phyloP scores from a whole-genome alignment of 1,284 basidiomycete genomes.

The Psilocybe mexicana region DNA sequence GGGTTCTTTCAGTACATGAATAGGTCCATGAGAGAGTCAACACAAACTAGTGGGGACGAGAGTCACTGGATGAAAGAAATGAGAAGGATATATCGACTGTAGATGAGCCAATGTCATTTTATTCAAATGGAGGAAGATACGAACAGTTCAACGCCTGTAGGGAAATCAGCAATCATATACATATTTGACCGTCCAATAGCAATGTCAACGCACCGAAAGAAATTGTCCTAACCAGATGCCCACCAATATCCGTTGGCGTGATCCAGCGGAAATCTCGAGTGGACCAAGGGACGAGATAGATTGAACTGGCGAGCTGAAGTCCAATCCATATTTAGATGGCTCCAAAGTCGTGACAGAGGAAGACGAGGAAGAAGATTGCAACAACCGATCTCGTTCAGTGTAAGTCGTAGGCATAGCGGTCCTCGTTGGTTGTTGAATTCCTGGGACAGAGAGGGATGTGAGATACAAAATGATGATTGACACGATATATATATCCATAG shows the following conservation, averaged over 20 bases:
- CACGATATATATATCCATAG: not conserved
- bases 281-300: constrained; percentile 45
- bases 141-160: constrained; percentile 62
- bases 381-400: constrained; percentile 20
- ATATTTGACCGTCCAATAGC: not conserved
- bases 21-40: not conserved
- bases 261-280: constrained; percentile 55
- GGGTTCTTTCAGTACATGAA: not conserved
- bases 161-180: not conserved
- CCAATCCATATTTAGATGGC: constrained; percentile 19
- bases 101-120: not conserved
- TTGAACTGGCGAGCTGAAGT: constrained; percentile 18
- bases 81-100: not conserved
- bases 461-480: not conserved
- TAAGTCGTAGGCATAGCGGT: not conserved
- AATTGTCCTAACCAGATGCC: constrained; percentile 72
- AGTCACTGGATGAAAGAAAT: constrained; percentile 28
- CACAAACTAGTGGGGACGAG: constrained; percentile 42
- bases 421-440: not conserved
- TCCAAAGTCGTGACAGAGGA: not conserved
- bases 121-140: constrained; percentile 21
- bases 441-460: not conserved
- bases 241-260: constrained; percentile 61
- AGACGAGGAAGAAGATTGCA: constrained; percentile 5
- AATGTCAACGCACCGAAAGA: constrained; percentile 54